These are phyloP conservation scores for Boletus rubescentipes DNA, from an alignment of 768 basidiomycete genomes.

Conservation along the genomic window DNA sequence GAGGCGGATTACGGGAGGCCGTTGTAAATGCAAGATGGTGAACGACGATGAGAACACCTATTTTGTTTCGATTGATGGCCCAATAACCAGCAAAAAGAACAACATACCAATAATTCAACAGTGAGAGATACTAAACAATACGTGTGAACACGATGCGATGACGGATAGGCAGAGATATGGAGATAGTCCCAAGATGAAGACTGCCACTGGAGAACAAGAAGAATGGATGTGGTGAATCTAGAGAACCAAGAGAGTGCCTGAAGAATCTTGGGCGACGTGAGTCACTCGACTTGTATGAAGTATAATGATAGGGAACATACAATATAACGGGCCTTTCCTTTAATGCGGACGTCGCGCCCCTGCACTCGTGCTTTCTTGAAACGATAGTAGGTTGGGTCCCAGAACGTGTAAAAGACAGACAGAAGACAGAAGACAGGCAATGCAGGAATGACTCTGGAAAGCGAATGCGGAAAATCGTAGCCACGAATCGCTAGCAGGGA, in stretches of 20 bases:
- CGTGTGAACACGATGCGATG: constrained; percentile 35
- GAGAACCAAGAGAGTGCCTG: constrained; percentile 61
- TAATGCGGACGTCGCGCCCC: constrained; percentile 68
- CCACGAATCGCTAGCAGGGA: constrained; percentile 20
- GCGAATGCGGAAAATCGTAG: constrained; percentile 17
- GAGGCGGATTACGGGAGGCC: constrained; percentile 69
- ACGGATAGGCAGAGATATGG: constrained; percentile 35
- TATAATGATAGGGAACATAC: constrained; percentile 41
- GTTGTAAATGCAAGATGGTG: constrained; percentile 58
- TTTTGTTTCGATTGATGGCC: not conserved
- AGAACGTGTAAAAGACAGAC: constrained; percentile 77
- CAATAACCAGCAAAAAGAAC: not conserved
- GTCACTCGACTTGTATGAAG: not conserved
- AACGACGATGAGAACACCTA: constrained; percentile 56
- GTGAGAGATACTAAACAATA: constrained; percentile 49
- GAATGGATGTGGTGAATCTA: constrained; percentile 49
- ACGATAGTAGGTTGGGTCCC: constrained; percentile 81
- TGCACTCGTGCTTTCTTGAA: constrained; percentile 60
- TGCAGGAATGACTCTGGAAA: constrained; percentile 32
- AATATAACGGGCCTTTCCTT: constrained; percentile 61
- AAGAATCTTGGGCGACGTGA: constrained; percentile 42
- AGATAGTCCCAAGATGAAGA: constrained; percentile 41
- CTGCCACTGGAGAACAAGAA: constrained; percentile 45
- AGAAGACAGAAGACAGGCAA: constrained; percentile 52
- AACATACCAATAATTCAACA: constrained; percentile 59